Base-by-base conservation (phyloP, 345 rosid species). In the Eucalyptus guilfoylei region DNA sequence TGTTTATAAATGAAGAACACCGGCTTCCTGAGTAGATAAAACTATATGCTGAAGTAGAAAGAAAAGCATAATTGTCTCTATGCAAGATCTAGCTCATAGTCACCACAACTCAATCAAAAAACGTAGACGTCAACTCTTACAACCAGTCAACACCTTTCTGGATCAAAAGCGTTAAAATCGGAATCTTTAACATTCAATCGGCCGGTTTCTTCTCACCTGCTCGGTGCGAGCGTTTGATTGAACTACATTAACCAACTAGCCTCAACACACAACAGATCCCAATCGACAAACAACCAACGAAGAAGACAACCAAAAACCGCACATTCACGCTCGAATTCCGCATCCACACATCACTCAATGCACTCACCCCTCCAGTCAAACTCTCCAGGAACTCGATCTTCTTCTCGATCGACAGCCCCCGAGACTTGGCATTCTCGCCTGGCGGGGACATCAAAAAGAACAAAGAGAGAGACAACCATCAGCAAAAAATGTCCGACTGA, bases 341-440 rank as follows among this genome's bases (percentile, higher is more conserved):
- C 44, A 37, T 28, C 44, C 60, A 44, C 80, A 11, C 32, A 37
- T 45, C 86, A 49, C 50, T 34, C 62, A 17, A 11, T 21, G 85
- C 10, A 24, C 44, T 50, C 81, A 89, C 87, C 86, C 28, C 54
- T 91, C 96, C 99, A 4, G 97, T 64, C 87, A 97, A 90, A 95
- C 93, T 96, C 94, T 97, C 99, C 48, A 97, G 98, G 89, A 93
- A 94, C 86, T 97, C 99, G 64, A 97, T 96, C 95, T 94, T 97
- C 97, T 95, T 95, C 94, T 97, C 99, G 81, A 96, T 92, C 49
- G 98, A 95, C 80, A 94, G 91, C 52, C 92, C 98, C 69, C 95
- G 95, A 60, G 95, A 93, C 88, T 89, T 94, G 16, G 60, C 93
- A 90, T 86, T 87, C 87, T 93, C 98, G 60, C 94, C 99, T 95